Base-by-base conservation (phyloP, 1,139 yeast genomes). In the Blastobotrys persicus region DNA sequence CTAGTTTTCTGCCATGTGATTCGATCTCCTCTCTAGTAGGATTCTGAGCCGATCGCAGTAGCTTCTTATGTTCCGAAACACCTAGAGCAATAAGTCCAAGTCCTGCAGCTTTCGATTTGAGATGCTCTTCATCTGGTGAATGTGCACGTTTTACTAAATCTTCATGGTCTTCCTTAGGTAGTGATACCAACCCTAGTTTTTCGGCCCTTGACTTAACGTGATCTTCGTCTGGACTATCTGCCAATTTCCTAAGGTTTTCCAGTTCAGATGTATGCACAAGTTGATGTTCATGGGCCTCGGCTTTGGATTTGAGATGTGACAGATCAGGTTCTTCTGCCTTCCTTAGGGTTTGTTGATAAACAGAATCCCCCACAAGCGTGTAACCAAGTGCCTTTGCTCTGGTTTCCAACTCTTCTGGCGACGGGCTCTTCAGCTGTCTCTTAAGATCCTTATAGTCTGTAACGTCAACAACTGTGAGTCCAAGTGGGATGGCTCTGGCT, bases 151-250 rank as follows among this genome's bases (percentile, higher is more conserved):
- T 28, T 9, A 41, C 41, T 43, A 70, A 49, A 2, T 52, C 51
- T 4, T 60, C 58, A 26, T 55, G 58, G 23, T 66, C 69, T 1
- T 55, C 59, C 43, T 64, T 59, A 2, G 83, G 71, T n/a, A 83
- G 53, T 14, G 79, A 57, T n/a, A 75, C 73, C 53, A 80, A 61
- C 43, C 75, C 73, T 46, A 50, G 41, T 4, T 46, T 45, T 12
- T 37, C 43, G 9, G 66, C 65, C 48, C 53, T 53, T 4, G 50
- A 45, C 11, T 34, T 34, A 18, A 63, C 43, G 35, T 59, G 58
- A 19, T 54, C 60, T 3, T 46, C 42, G n/a, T 55, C 49, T 9
- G 49, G 70, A 56, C 37, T 56, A 1, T 68, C 53, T 14, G 54
- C 56, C 42, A 42, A 55, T 46, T 33, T 35, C 23, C 40, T 43